Percentiles rank a stretch among this genome's conserved stretches.
Evolutionary conservation across 768 basidiomycete genomes (phyloP).

Genomic region (button mushroom (Agaricus bisporus)): DNA sequence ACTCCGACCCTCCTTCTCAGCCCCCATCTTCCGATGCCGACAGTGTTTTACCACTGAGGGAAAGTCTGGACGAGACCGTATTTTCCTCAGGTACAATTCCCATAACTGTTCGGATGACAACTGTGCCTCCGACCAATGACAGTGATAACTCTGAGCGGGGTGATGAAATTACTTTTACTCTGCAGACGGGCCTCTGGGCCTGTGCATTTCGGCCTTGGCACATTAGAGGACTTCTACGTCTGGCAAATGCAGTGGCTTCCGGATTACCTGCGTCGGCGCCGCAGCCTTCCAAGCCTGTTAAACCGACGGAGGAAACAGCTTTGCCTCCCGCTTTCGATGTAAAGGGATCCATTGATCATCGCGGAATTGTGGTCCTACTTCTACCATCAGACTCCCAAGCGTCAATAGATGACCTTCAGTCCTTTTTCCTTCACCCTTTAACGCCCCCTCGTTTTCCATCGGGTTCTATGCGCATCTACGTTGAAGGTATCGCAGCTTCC

Average conservation of each 20-base stretch:
- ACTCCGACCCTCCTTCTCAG: background rate
- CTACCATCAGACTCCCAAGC: constrained; percentile 30
- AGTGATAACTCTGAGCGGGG: background rate
- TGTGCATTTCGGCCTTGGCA: constrained; percentile 54
- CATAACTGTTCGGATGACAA: constrained; percentile 48
- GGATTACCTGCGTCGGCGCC: background rate
- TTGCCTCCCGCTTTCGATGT: background rate
- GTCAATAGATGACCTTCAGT: constrained; percentile 14
- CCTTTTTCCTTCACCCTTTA: constrained; percentile 57
- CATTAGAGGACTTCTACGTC: constrained; percentile 40
- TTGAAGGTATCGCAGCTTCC: constrained; percentile 34
- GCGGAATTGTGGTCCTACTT: constrained; percentile 43
- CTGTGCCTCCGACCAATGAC: constrained; percentile 28
- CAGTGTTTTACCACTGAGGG: background rate
- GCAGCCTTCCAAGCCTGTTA: background rate
- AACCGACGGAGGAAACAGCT: background rate
- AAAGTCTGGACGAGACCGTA: constrained; percentile 35
- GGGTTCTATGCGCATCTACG: constrained; percentile 48
- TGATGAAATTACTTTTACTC: constrained; percentile 23
- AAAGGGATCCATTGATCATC: constrained; percentile 13
- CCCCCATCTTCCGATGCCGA: background rate
- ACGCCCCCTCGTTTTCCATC: constrained; percentile 42
- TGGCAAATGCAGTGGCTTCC: constrained; percentile 26
- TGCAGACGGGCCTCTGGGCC: constrained; percentile 41
- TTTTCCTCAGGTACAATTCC: constrained; percentile 62